These are phyloP conservation scores for Termitomyces sp. DNA, from an alignment of 768 basidiomycete species.

Conservation along the genomic window DNA sequence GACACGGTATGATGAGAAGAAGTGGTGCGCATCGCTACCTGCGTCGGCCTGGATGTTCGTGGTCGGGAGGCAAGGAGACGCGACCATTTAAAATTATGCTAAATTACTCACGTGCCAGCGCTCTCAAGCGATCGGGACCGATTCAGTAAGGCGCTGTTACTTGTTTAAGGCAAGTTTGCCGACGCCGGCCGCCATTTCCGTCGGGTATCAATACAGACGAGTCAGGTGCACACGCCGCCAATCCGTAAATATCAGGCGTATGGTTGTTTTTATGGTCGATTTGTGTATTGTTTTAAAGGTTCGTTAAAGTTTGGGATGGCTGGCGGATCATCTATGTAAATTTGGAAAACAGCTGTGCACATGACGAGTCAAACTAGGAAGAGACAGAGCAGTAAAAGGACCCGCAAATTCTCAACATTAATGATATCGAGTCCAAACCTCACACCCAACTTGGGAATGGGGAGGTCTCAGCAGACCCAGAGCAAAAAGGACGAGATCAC, in stretches of 20 bases:
- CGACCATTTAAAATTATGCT: slow-evolving; percentile 2
- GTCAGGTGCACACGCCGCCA: neutral
- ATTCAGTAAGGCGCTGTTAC: neutral
- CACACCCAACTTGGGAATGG: too few relatives aligned
- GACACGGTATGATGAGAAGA: slow-evolving; percentile 11
- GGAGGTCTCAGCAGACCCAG: too few relatives aligned
- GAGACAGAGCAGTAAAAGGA: too few relatives aligned
- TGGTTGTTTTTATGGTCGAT: too few relatives aligned
- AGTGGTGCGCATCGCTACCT: slow-evolving; percentile 11
- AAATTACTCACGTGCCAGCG: slow-evolving; percentile 1
- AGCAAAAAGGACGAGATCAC: too few relatives aligned
- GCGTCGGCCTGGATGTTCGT: neutral
- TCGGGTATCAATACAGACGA: neutral
- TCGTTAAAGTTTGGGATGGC: too few relatives aligned
- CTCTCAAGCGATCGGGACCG: slow-evolving; percentile 7
- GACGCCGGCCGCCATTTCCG: neutral
- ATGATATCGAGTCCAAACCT: too few relatives aligned
- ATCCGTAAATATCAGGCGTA: neutral
- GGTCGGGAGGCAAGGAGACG: neutral
- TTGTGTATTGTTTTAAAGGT: too few relatives aligned
- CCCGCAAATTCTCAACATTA: too few relatives aligned
- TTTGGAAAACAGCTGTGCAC: too few relatives aligned
- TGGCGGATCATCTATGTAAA: too few relatives aligned
- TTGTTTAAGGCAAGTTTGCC: neutral
- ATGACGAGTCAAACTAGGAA: too few relatives aligned